Evolutionary conservation across 2,329 filamentous ascomycete genomes (phyloP).

Genomic region (Venturia pyrina): DNA sequence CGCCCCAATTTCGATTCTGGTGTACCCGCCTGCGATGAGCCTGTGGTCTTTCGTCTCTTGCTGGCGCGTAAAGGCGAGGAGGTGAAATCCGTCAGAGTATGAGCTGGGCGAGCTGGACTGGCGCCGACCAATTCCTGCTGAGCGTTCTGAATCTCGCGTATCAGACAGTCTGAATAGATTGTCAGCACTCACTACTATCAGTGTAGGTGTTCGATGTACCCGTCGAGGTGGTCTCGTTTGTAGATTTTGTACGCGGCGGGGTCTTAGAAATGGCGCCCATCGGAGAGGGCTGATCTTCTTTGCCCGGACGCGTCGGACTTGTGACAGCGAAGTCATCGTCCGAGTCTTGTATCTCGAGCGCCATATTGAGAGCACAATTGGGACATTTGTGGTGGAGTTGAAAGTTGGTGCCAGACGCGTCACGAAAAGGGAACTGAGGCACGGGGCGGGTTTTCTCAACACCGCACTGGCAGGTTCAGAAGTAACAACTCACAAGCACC

Average conservation of each 20-base stretch:
- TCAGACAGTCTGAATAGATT: neutral
- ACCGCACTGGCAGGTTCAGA: neutral
- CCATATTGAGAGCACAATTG: slow-evolving; percentile 2
- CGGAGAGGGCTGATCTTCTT: neutral
- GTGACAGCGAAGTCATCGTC: slow-evolving; percentile 5
- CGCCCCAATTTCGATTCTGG: neutral
- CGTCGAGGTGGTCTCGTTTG: neutral
- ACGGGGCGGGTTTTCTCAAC: neutral
- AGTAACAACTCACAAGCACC: neutral
- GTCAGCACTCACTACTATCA: neutral
- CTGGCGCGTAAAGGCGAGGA: neutral
- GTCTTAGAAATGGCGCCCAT: neutral
- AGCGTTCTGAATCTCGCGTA: neutral
- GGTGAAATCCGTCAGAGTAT: neutral
- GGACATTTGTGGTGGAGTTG: neutral
- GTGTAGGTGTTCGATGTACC: neutral
- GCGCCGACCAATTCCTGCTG: slow-evolving; percentile 1
- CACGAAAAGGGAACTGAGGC: neutral
- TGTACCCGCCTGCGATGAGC: neutral
- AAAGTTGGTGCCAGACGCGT: neutral
- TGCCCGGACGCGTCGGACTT: neutral
- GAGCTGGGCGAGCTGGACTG: neutral
- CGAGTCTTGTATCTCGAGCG: slow-evolving; percentile 9
- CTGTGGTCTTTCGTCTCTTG: neutral
- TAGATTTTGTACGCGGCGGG: slow-evolving; percentile 3